Conservation (phyloP, 345 rosid genomes). For the Rhodomyrtus tomentosa region DNA sequence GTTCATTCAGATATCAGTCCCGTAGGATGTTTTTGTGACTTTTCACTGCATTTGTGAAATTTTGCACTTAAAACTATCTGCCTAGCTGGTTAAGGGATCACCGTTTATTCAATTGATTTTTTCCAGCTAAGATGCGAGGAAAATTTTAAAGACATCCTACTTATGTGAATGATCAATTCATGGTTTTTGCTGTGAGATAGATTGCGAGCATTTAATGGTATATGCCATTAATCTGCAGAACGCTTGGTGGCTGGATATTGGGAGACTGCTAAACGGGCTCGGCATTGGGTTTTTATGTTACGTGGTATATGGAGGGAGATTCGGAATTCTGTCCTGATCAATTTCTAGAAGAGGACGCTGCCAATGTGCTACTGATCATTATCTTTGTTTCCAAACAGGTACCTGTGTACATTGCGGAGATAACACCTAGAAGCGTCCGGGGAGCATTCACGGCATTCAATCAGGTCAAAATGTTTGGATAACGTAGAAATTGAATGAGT, state of each 20-base stretch:
- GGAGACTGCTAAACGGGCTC: constrained; percentile 17
- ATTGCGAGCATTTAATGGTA: neutral
- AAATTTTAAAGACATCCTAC: neutral
- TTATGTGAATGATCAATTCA: neutral
- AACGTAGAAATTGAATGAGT: neutral
- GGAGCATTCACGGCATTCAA: constrained; percentile 9
- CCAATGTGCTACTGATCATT: neutral
- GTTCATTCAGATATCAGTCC: neutral
- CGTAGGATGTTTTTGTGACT: neutral
- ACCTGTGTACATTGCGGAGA: constrained; percentile 11
- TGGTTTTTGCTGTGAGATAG: neutral
- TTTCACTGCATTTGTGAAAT: neutral
- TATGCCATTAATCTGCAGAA: neutral
- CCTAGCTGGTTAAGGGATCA: neutral
- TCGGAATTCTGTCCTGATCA: neutral
- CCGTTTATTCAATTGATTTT: neutral
- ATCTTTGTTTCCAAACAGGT: neutral
- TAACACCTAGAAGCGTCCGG: constrained; percentile 8
- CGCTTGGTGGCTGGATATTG: constrained; percentile 22
- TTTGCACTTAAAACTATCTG: neutral
- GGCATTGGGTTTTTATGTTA: constrained; percentile 19
- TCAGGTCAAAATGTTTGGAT: neutral
- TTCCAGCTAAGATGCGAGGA: neutral
- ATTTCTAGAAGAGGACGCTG: neutral
- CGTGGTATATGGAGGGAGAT: constrained; percentile 10